phyloP scores from a whole-genome alignment of 2,329 filamentous ascomycete species.

The Seiridium cupressi region DNA sequence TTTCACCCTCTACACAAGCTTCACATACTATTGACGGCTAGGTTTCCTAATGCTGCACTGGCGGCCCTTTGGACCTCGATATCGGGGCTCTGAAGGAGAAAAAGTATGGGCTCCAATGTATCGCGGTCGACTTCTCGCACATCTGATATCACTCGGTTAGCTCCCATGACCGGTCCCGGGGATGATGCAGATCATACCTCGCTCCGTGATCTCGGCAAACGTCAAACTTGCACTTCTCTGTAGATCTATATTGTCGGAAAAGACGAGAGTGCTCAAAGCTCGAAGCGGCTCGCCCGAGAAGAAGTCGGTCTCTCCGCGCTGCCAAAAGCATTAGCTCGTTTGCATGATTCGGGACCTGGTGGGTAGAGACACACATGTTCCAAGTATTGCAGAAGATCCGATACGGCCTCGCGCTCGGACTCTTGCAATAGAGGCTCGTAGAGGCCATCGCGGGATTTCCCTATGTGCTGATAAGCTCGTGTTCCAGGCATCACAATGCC shows the following conservation, averaged over 20 bases:
- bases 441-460: constrained; percentile 75
- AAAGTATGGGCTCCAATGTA: constrained; percentile 93
- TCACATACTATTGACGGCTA: constrained; percentile 89
- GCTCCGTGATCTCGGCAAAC: constrained; percentile 97
- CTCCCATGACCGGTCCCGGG: not conserved
- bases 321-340: constrained; percentile 7
- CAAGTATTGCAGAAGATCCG: constrained; percentile 90
- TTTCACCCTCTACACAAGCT: not conserved
- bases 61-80: constrained; percentile 97
- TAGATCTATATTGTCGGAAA: constrained; percentile 97
- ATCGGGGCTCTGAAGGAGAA: constrained; percentile 89
- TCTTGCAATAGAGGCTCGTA: constrained; percentile 90
- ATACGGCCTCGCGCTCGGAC: constrained; percentile 94
- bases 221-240: constrained; percentile 97
- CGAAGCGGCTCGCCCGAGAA: constrained; percentile 93
- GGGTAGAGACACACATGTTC: constrained; percentile 71
- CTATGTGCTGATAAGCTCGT: constrained; percentile 36
- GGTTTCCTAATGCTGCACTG: constrained; percentile 91
- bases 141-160: constrained; percentile 56
- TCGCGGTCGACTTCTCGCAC: constrained; percentile 93
- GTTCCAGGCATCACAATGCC: not conserved
- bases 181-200: constrained; percentile 62
- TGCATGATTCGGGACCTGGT: too few species aligned
- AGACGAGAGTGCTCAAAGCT: constrained; percentile 92
- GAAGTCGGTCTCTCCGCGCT: constrained; percentile 98